Percentiles rank a stretch among this genome's conserved stretches.
Evolutionary conservation across 495 filamentous ascomycete species (phyloP).

Genomic region (Podospora pseudopauciseta): DNA sequence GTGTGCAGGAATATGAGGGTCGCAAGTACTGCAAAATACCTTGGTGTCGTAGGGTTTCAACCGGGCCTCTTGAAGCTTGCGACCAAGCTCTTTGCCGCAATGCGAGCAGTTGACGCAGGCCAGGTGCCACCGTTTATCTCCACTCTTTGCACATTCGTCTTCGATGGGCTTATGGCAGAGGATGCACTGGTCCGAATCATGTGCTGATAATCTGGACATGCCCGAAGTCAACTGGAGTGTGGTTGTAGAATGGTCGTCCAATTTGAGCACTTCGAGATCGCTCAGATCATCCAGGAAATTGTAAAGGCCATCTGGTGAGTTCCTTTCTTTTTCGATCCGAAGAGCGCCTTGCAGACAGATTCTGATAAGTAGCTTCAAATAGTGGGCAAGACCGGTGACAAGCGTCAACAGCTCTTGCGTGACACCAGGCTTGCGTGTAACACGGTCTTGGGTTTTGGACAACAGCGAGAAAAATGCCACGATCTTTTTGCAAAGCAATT

Average conservation of each 20-base stretch:
- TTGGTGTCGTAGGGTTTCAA: constrained; percentile 63
- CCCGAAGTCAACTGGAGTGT: constrained; percentile 71
- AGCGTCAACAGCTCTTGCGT: constrained; percentile 94
- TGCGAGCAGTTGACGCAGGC: constrained; percentile 71
- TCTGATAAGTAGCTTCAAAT: constrained; percentile 94
- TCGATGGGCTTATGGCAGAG: constrained; percentile 84
- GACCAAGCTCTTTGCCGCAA: constrained; percentile 69
- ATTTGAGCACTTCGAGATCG: constrained; percentile 66
- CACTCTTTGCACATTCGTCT: constrained; percentile 76
- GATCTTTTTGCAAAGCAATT: constrained; percentile 98
- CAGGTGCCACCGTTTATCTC: constrained; percentile 77
- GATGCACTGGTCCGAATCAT: constrained; percentile 76
- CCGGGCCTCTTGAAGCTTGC: constrained; percentile 58
- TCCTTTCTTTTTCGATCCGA: constrained; percentile 81
- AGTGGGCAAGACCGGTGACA: constrained; percentile 95
- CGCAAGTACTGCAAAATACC: constrained; percentile 66
- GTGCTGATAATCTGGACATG: constrained; percentile 67
- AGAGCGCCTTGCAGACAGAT: constrained; percentile 94
- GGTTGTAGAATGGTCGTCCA: constrained; percentile 54
- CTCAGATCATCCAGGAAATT: constrained; percentile 77
- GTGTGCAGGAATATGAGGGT: constrained; percentile 32
- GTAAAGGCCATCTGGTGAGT: constrained; percentile 67
- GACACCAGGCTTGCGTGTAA: constrained; percentile 82
- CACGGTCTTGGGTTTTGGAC: constrained; percentile 88
- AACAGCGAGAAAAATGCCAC: constrained; percentile 95